Conservation (phyloP, 169 alveolate genomes). For the Eimeria maxima region DNA sequence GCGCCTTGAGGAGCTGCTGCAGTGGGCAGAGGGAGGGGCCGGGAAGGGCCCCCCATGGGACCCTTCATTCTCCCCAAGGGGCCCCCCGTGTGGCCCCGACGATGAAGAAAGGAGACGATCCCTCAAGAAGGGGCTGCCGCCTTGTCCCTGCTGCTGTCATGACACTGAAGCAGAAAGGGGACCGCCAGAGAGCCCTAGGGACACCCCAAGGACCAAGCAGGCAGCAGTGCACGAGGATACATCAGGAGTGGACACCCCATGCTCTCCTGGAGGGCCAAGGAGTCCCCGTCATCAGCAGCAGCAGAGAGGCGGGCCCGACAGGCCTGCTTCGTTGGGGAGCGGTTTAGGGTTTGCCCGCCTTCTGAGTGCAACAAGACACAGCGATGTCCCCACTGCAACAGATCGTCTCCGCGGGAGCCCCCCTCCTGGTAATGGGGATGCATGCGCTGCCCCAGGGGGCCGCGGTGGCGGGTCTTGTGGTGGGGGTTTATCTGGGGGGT, state of each 20-base stretch:
- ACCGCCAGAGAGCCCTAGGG: background rate
- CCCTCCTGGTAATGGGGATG: background rate
- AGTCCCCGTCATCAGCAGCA: constrained; percentile 10
- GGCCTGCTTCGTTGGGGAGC: background rate
- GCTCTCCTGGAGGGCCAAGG: constrained; percentile 7
- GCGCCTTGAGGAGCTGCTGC: constrained; percentile 64
- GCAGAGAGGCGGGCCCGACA: background rate
- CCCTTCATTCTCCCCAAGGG: background rate
- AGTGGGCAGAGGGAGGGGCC: constrained; percentile 59
- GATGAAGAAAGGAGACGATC: constrained; percentile 40
- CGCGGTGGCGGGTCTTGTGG: background rate
- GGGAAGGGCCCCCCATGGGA: background rate
- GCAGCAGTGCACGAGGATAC: background rate
- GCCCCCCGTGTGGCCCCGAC: constrained; percentile 43
- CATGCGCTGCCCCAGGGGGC: background rate
- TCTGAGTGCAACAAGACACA: background rate
- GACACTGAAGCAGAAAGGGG: constrained; percentile 2
- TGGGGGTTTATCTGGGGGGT: background rate
- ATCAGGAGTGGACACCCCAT: background rate
- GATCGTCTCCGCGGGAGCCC: background rate
- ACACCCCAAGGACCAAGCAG: background rate
- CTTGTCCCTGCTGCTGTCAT: constrained; percentile 66
- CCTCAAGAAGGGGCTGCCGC: constrained; percentile 48
- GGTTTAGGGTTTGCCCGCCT: constrained; percentile 26
- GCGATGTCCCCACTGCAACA: background rate